Conservation (phyloP, 768 basidiomycete genomes). For the Tephrocybe sp. region DNA sequence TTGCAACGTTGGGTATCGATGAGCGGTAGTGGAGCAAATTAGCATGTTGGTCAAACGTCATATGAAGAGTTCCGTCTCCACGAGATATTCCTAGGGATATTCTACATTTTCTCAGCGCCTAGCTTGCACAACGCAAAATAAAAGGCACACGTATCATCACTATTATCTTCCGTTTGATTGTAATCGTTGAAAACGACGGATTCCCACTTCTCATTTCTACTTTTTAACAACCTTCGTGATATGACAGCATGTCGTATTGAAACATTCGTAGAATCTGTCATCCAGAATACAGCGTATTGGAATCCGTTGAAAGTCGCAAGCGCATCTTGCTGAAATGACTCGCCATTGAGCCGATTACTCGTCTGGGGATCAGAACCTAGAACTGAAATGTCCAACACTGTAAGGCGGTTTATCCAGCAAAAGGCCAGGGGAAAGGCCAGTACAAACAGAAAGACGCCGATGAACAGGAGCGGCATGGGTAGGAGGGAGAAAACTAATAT, state of each 20-base stretch:
- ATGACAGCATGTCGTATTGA: not conserved
- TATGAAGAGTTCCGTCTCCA: not conserved
- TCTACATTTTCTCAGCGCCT: not conserved
- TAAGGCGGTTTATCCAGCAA: not conserved
- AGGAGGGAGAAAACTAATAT: not conserved
- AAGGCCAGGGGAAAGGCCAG: not conserved
- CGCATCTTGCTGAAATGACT: not conserved
- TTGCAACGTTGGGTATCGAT: not conserved
- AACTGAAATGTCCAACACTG: not conserved
- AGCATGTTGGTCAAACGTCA: not conserved
- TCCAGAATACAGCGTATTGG: not conserved
- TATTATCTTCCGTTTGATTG: not conserved
- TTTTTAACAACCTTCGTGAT: not conserved
- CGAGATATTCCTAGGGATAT: not conserved
- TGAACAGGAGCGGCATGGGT: not conserved
- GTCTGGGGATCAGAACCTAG: not conserved
- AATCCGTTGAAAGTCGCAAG: not conserved
- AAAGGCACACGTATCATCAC: not conserved
- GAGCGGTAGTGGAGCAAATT: not conserved
- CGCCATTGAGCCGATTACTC: not conserved
- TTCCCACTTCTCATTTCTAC: not conserved
- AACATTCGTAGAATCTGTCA: not conserved
- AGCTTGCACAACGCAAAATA: not conserved
- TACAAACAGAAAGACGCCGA: not conserved
- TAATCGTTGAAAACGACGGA: not conserved